These are phyloP conservation scores for Amaranthus tricolor DNA, from an alignment of 179 eudicot species.

Conservation along the genomic window DNA sequence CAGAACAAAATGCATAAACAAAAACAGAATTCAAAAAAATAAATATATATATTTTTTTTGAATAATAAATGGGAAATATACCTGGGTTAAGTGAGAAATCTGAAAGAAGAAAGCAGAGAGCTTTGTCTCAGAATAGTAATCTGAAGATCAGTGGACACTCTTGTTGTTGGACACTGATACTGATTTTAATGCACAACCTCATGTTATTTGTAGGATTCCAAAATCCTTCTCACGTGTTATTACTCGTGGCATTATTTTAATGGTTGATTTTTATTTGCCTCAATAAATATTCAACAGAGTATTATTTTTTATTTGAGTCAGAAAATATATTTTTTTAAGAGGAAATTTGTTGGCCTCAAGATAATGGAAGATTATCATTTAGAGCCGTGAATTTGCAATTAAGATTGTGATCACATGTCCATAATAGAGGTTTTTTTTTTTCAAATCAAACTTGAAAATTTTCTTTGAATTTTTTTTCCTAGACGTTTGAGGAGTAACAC, in stretches of 20 bases:
- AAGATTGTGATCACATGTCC: not conserved
- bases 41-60: not conserved
- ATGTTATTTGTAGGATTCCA: conserved; percentile 11
- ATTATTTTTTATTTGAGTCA: not conserved
- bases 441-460: too few species aligned
- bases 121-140: not conserved
- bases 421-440: not conserved
- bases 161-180: not conserved
- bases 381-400: not conserved
- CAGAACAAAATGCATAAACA: not conserved
- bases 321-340: not conserved
- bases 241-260: conserved; percentile 8
- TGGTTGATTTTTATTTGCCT: not conserved
- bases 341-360: not conserved
- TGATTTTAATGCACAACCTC: not conserved
- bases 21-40: not conserved
- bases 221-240: not conserved
- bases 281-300: not conserved
- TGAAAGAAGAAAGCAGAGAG: not conserved
- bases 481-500: too few species aligned
- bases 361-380: not conserved
- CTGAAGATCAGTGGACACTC: not conserved
- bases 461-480: too few species aligned
- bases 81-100: not conserved
- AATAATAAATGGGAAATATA: not conserved